Conservation (phyloP, 257 asterid species). For the Dorcoceras hygrometricum region DNA sequence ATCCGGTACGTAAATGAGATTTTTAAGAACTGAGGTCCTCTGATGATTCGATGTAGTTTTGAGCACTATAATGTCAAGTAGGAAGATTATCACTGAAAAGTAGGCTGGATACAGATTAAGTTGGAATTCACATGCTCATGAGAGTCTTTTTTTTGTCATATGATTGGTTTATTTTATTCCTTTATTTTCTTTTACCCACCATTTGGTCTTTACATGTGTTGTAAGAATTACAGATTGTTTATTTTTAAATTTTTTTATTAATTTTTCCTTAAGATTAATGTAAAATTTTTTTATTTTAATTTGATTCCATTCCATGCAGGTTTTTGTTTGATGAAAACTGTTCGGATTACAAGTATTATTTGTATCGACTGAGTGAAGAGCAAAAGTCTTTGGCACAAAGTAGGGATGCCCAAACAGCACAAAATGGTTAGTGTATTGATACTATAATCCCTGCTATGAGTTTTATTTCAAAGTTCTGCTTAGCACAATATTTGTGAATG, state of each 20-base stretch:
- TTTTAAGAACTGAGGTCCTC: not conserved
- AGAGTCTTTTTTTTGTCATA: not conserved
- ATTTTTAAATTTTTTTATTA: conserved; percentile 1
- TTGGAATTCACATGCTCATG: not conserved
- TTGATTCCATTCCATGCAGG: conserved; percentile 37
- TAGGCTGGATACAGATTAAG: conserved; percentile 7
- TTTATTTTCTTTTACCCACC: conserved; percentile 10
- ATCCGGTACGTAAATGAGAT: not conserved
- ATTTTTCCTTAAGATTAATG: not conserved
- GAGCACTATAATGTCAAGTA: not conserved
- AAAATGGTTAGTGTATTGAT: conserved; percentile 46
- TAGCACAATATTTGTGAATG: conserved; percentile 10
- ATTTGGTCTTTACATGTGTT: not conserved
- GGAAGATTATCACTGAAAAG: not conserved
- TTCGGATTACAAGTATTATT: conserved; percentile 81
- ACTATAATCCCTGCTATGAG: conserved; percentile 8
- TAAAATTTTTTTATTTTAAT: conserved; percentile 16
- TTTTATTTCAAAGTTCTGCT: conserved; percentile 11
- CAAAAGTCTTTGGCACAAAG: conserved; percentile 62
- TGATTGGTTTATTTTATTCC: not conserved
- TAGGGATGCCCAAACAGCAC: conserved; percentile 45
- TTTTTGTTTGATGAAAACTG: conserved; percentile 76
- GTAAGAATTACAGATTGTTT: conserved; percentile 1
- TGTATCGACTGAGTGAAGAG: conserved; percentile 67
- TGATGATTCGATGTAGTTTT: not conserved